A percentile compares a stretch with the other conserved stretches of the same genome.
Conservation (phyloP, 805 yeast genomes). For the Starmerella bombicola region DNA sequence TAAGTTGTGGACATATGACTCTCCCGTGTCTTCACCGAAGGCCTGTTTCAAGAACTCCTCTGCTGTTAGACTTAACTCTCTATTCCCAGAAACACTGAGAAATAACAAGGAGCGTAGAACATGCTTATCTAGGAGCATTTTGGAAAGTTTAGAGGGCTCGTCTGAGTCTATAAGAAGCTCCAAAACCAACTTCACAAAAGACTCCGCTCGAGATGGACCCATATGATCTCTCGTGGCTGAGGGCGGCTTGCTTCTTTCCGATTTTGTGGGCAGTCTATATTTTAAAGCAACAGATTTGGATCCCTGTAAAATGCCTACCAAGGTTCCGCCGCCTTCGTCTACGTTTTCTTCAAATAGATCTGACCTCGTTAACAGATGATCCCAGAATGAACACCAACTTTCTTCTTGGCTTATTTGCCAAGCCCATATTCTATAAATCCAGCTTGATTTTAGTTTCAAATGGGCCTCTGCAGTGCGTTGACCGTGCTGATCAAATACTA, state of each 20-base stretch:
- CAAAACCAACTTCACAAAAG: slow-evolving; percentile 2
- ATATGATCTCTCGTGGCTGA: neutral
- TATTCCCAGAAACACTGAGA: slow-evolving; percentile 8
- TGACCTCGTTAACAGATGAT: neutral
- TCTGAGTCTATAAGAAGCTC: slow-evolving; percentile 7
- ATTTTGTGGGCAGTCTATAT: slow-evolving; percentile 3
- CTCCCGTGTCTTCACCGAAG: slow-evolving; percentile 2
- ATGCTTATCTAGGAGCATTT: neutral
- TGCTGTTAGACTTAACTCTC: slow-evolving; percentile 7
- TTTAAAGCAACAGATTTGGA: slow-evolving; percentile 4
- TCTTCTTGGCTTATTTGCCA: neutral
- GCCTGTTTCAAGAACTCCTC: slow-evolving; percentile 12
- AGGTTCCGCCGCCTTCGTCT: neutral
- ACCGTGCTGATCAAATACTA: neutral
- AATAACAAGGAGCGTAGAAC: slow-evolving; percentile 6
- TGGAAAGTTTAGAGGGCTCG: neutral
- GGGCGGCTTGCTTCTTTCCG: neutral
- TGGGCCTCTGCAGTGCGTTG: neutral
- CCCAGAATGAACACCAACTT: neutral
- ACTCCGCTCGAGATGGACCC: neutral
- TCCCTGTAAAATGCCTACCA: slow-evolving; percentile 6
- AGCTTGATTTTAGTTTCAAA: neutral
- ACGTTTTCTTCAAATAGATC: neutral
- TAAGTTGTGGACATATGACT: neutral
- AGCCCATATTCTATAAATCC: neutral